Evolutionary conservation across 2,329 filamentous ascomycete genomes (phyloP).

Genomic region (Rhinocladiella similis): DNA sequence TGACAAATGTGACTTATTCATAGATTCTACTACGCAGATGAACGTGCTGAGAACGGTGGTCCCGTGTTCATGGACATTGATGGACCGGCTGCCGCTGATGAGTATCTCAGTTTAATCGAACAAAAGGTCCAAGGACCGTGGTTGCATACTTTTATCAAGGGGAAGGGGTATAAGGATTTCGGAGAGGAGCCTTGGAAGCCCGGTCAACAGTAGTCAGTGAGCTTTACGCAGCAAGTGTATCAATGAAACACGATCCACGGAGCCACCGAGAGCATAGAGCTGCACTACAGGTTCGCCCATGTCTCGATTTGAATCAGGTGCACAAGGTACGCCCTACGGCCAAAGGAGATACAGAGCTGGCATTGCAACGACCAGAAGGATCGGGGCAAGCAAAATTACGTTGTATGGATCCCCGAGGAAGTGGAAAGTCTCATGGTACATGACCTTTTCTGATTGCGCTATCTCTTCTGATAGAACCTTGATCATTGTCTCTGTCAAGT

Average conservation of each 20-base stretch:
- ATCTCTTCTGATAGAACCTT: not conserved
- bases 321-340: too few relatives aligned
- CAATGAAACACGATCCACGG: not conserved
- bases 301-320: too few relatives aligned
- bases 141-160: conserved; percentile 49
- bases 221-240: not conserved
- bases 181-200: not conserved
- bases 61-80: conserved; percentile 34
- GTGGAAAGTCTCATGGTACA: not conserved
- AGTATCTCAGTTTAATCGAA: conserved; percentile 44
- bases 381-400: too few relatives aligned
- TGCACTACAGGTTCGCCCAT: too few relatives aligned
- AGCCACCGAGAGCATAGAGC: too few relatives aligned
- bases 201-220: not conserved
- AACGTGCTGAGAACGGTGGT: conserved; percentile 45
- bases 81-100: conserved; percentile 44
- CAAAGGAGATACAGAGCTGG: too few relatives aligned
- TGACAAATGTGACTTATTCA: not conserved
- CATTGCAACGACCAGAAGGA: too few relatives aligned
- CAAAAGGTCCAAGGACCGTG: conserved; percentile 46
- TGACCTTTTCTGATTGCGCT: not conserved
- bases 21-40: conserved; percentile 56
- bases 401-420: too few relatives aligned
- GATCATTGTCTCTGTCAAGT: not conserved
- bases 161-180: conserved; percentile 44